These are phyloP conservation scores for Claviceps citrina DNA, from an alignment of 2,329 filamentous ascomycete species.

Conservation along the genomic window DNA sequence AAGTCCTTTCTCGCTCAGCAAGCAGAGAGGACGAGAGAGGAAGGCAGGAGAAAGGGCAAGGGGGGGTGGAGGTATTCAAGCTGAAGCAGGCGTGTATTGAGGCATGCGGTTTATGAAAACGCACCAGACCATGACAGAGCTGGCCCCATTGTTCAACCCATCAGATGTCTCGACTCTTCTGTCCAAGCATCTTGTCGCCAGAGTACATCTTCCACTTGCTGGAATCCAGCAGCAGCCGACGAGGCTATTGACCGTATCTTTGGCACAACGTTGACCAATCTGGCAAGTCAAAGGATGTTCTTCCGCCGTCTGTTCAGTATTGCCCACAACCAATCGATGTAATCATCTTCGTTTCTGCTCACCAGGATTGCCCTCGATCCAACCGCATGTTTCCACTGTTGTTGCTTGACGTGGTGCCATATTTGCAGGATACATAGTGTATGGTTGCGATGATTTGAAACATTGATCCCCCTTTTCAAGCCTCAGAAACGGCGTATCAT, in stretches of 20 bases:
- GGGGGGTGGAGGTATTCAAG: background rate
- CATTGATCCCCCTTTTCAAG: too few relatives aligned
- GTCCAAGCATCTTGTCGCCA: conserved; percentile 10
- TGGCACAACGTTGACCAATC: conserved; percentile 9
- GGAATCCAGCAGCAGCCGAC: conserved; percentile 11
- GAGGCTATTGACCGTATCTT: conserved; percentile 7
- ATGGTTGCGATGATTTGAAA: background rate
- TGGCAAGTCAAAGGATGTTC: conserved; percentile 9
- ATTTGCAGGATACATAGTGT: background rate
- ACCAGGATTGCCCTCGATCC: conserved; percentile 10
- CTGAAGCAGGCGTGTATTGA: background rate
- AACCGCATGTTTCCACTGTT: conserved; percentile 9
- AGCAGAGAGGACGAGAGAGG: background rate
- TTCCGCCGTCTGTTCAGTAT: conserved; percentile 2
- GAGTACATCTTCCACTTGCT: conserved; percentile 3
- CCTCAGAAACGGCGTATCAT: background rate
- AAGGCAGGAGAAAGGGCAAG: background rate
- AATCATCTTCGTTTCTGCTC: background rate
- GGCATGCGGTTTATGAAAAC: too few relatives aligned
- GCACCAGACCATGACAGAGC: conserved; percentile 5
- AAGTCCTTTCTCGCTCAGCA: background rate
- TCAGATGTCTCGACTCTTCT: background rate
- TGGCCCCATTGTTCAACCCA: background rate
- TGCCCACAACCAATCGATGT: background rate
- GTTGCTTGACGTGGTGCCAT: background rate